phyloP scores from a whole-genome alignment of 768 basidiomycete genomes.

The Naganishia vaughanmartiniae region DNA sequence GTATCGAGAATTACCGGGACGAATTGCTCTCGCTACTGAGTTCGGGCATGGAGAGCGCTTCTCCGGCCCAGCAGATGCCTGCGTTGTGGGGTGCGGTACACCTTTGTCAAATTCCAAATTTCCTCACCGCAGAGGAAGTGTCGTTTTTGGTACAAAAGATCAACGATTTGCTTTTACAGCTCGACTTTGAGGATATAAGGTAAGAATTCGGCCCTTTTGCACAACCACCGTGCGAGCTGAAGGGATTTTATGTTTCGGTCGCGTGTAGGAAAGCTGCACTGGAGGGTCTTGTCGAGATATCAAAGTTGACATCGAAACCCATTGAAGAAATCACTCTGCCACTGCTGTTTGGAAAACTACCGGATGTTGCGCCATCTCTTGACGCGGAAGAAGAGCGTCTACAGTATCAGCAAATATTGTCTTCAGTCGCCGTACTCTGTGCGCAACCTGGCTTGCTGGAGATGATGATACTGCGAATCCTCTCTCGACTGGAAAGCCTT shows the following conservation, averaged over 20 bases:
- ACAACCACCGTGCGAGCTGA: not conserved
- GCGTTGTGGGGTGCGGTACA: constrained; percentile 67
- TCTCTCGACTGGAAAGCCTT: constrained; percentile 66
- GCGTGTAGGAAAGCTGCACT: constrained; percentile 42
- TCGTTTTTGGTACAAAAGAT: constrained; percentile 74
- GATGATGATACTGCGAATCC: constrained; percentile 71
- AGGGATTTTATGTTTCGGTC: not conserved
- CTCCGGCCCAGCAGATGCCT: constrained; percentile 57
- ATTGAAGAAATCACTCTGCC: constrained; percentile 76
- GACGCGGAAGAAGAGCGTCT: constrained; percentile 61
- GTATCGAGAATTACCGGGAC: constrained; percentile 68
- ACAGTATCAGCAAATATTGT: constrained; percentile 67
- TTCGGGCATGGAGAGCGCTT: constrained; percentile 36
- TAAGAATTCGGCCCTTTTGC: not conserved
- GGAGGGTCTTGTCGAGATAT: constrained; percentile 45
- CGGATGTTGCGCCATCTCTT: constrained; percentile 63
- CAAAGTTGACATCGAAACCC: constrained; percentile 62
- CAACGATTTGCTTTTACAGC: constrained; percentile 65
- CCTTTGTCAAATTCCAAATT: constrained; percentile 63
- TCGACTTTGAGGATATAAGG: constrained; percentile 54
- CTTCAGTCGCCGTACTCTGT: constrained; percentile 70
- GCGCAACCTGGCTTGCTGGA: constrained; percentile 75
- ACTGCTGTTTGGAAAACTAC: constrained; percentile 70
- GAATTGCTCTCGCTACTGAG: constrained; percentile 59
- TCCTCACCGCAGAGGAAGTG: constrained; percentile 71